Evolutionary conservation across 257 asterid genomes (phyloP).

Genomic region (Anisodus tanguticus): DNA sequence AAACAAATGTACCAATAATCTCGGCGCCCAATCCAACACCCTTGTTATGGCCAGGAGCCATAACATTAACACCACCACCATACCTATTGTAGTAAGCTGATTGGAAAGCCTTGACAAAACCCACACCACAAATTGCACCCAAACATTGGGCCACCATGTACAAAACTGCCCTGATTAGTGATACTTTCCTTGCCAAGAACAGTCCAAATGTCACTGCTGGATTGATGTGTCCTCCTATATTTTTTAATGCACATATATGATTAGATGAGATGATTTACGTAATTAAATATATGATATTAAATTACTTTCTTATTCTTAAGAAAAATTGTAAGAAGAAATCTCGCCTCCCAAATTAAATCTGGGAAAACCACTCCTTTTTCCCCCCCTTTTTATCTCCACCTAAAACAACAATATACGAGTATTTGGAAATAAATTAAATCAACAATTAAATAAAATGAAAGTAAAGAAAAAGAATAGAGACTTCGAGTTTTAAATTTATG

Average conservation of each 20-base stretch:
- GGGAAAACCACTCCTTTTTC: too few relatives aligned
- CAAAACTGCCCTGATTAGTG: constrained; percentile 20
- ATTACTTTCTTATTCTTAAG: too few relatives aligned
- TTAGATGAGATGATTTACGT: too few relatives aligned
- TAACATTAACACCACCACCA: constrained; percentile 70
- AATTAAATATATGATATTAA: too few relatives aligned
- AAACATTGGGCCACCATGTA: constrained; percentile 29
- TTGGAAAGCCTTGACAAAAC: constrained; percentile 71
- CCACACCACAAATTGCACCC: constrained; percentile 65
- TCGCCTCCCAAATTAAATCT: too few relatives aligned
- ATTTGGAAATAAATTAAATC: too few relatives aligned
- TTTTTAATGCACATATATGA: constrained; percentile 34
- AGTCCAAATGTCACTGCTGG: constrained; percentile 30
- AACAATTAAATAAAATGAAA: too few relatives aligned
- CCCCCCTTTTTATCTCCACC: too few relatives aligned
- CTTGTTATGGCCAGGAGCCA: constrained; percentile 54
- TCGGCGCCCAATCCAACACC: constrained; percentile 38
- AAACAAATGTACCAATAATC: constrained; percentile 20
- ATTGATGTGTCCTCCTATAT: constrained; percentile 53
- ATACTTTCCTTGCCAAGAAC: constrained; percentile 24
- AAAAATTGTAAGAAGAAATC: too few relatives aligned
- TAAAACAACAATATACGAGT: too few relatives aligned
- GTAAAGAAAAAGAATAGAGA: too few relatives aligned
- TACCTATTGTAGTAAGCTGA: constrained; percentile 51
- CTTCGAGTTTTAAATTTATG: too few relatives aligned